Percentiles rank a stretch among this genome's conserved stretches.
Conservation (phyloP, 805 yeast genomes). For the Saccharomycopsis capsularis region DNA sequence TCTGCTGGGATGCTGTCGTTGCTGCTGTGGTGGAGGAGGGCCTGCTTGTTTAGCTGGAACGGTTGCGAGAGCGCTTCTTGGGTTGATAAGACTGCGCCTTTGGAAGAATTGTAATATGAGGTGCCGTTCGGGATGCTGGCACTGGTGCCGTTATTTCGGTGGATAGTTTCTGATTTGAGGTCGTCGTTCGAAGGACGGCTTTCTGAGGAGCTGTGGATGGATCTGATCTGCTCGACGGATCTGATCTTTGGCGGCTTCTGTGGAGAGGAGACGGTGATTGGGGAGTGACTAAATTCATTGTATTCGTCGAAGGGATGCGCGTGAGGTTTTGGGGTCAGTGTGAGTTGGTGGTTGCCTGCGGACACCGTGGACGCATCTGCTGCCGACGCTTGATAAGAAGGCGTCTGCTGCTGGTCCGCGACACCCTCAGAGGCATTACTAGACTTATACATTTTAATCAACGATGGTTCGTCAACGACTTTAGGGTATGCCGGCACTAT, state of each 20-base stretch:
- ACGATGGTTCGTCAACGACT: conserved; percentile 15
- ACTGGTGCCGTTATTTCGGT: neutral
- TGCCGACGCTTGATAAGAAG: neutral
- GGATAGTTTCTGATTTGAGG: neutral
- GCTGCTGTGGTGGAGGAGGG: too few relatives aligned
- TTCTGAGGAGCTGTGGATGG: neutral
- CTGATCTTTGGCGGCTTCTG: conserved; percentile 19
- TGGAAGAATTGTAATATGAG: neutral
- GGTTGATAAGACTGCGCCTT: neutral
- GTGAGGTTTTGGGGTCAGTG: neutral
- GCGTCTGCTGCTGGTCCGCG: neutral
- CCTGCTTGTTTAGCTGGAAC: neutral
- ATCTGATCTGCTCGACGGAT: conserved; percentile 13
- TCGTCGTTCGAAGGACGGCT: neutral
- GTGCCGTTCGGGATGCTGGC: neutral
- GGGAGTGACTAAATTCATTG: conserved; percentile 9
- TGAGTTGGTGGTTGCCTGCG: neutral
- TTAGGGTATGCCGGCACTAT: conserved; percentile 16
- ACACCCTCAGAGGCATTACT: neutral
- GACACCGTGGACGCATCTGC: neutral
- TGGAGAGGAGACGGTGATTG: conserved; percentile 21
- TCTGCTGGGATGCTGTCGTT: too few relatives aligned
- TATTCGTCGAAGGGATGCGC: neutral
- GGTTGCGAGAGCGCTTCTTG: neutral
- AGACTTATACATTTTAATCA: conserved; percentile 11